phyloP scores from a whole-genome alignment of 2,329 filamentous ascomycete genomes.

The Coniochaeta ligniaria region DNA sequence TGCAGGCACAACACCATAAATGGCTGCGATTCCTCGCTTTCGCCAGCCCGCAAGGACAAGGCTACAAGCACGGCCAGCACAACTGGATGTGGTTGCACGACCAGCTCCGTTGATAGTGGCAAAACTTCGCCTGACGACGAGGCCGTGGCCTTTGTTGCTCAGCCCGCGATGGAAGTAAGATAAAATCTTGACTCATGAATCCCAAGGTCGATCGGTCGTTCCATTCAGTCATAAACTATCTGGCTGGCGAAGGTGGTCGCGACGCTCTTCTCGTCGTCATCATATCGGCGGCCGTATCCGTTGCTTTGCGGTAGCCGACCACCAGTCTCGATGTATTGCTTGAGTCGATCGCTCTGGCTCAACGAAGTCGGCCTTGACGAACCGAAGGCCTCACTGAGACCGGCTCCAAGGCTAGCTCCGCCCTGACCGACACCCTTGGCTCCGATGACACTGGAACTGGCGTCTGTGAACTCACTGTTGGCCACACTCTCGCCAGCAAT shows the following conservation, averaged over 20 bases:
- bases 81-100: not conserved
- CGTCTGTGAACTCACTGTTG: conserved; percentile 83
- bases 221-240: conserved; percentile 52
- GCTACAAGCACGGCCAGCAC: not conserved
- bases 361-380: conserved; percentile 52
- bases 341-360: conserved; percentile 84
- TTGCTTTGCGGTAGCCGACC: conserved; percentile 61
- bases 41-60: not conserved
- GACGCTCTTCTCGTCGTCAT: conserved; percentile 93
- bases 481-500: conserved; percentile 89
- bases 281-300: conserved; percentile 64
- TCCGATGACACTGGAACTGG: conserved; percentile 69
- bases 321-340: conserved; percentile 86
- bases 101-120: not conserved
- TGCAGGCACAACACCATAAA: not conserved
- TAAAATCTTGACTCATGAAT: not conserved
- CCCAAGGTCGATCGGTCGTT: not conserved
- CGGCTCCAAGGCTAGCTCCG: conserved; percentile 76
- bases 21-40: not conserved
- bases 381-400: conserved; percentile 68
- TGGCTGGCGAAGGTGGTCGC: conserved; percentile 97
- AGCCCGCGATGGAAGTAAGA: not conserved
- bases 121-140: not conserved
- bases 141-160: not conserved
- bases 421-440: conserved; percentile 73